Conservation (phyloP, 768 basidiomycete genomes). For the Pulveroboletus sp. region DNA sequence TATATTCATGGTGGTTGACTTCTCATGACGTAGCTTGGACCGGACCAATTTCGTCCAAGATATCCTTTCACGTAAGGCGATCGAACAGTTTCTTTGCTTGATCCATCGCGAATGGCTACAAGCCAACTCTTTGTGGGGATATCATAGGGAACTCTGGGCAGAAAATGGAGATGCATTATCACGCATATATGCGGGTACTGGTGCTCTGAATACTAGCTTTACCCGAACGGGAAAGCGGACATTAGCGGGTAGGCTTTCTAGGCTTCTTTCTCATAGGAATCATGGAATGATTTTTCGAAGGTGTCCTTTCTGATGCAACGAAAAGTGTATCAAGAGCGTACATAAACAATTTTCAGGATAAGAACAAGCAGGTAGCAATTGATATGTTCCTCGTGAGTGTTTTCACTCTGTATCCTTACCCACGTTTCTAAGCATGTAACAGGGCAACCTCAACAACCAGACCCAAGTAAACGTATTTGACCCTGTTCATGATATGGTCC, state of each 20-base stretch:
- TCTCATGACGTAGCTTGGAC: conserved; percentile 61
- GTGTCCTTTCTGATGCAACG: conserved; percentile 91
- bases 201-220: conserved; percentile 92
- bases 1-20: not conserved
- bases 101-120: conserved; percentile 74
- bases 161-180: conserved; percentile 94
- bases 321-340: conserved; percentile 96
- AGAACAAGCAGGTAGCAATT: conserved; percentile 88
- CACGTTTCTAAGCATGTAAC: conserved; percentile 1
- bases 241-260: conserved; percentile 57
- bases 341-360: conserved; percentile 97
- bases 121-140: conserved; percentile 67
- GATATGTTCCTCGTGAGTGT: conserved; percentile 85
- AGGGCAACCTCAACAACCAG: conserved; percentile 94
- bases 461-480: conserved; percentile 88
- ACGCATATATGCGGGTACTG: conserved; percentile 91
- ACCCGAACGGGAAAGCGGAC: conserved; percentile 94
- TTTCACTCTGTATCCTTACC: not conserved
- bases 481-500: conserved; percentile 87
- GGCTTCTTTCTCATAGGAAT: not conserved
- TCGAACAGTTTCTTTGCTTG: conserved; percentile 80
- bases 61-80: conserved; percentile 75
- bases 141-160: conserved; percentile 94
- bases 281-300: conserved; percentile 33
- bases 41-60: conserved; percentile 98